Percentiles rank a stretch among this genome's conserved stretches.
Conservation (phyloP, 2,329 filamentous ascomycete species). For the Scedosporium boydii region DNA sequence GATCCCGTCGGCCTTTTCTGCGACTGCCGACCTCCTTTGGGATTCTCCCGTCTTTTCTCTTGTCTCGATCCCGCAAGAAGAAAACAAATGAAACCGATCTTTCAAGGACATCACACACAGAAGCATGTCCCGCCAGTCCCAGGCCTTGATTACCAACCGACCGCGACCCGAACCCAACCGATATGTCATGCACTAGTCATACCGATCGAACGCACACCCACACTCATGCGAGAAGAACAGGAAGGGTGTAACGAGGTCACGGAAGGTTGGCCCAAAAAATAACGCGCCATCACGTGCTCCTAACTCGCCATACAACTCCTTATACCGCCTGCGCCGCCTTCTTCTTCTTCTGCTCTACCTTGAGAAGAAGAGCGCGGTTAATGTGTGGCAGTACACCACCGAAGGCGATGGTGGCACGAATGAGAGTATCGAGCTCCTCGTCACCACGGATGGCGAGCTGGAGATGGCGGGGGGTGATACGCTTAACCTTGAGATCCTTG, state of each 20-base stretch:
- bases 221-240: neutral
- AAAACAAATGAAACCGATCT: neutral
- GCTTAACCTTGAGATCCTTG: slow-evolving; percentile 99
- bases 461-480: slow-evolving; percentile 94
- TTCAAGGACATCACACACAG: neutral
- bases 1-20: neutral
- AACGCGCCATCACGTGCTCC: neutral
- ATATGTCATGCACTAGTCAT: neutral
- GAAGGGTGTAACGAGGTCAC: neutral
- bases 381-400: slow-evolving; percentile 98
- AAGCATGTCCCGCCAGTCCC: neutral
- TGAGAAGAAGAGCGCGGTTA: slow-evolving; percentile 90
- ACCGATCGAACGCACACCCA: neutral
- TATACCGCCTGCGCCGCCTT: slow-evolving; percentile 23
- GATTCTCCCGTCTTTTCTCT: neutral
- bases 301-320: neutral
- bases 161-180: neutral
- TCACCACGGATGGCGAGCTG: slow-evolving; percentile 97
- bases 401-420: slow-evolving; percentile 94
- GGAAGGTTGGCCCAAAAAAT: neutral
- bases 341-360: slow-evolving; percentile 98
- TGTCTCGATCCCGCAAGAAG: neutral
- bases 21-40: neutral
- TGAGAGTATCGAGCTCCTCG: slow-evolving; percentile 94
- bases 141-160: neutral